Evolutionary conservation across 164 flowering plant species (phyloP).

Genomic region (Akebia trifoliata): DNA sequence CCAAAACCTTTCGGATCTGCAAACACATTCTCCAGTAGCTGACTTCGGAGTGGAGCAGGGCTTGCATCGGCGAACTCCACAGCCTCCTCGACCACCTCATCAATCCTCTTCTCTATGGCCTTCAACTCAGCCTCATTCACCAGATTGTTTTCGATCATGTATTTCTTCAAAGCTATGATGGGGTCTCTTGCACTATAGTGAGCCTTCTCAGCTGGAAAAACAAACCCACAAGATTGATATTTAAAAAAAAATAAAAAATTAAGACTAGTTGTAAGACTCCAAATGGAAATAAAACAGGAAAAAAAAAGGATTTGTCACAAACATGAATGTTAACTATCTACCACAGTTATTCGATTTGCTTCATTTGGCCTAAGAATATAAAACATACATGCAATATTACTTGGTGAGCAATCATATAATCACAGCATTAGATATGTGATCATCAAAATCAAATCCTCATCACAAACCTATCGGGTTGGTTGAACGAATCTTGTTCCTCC

Average conservation of each 20-base stretch:
- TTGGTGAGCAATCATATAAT: too few species aligned
- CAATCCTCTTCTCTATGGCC: conserved; percentile 79
- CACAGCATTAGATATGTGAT: too few species aligned
- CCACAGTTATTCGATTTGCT: too few species aligned
- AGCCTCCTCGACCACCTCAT: conserved; percentile 80
- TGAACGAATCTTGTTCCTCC: too few species aligned
- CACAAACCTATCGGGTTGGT: too few species aligned
- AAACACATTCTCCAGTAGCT: conserved; percentile 87
- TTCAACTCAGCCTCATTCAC: conserved; percentile 73
- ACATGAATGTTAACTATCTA: too few species aligned
- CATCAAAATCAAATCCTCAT: too few species aligned
- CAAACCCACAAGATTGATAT: background rate
- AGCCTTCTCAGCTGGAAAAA: conserved; percentile 83
- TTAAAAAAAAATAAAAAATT: background rate
- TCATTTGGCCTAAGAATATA: too few species aligned
- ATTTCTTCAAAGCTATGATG: conserved; percentile 75
- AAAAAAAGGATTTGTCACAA: too few species aligned
- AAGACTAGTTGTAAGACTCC: background rate
- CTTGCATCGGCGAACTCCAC: conserved; percentile 91
- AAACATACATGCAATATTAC: too few species aligned
- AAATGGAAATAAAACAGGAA: background rate
- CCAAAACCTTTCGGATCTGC: conserved; percentile 97
- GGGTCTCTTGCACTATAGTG: conserved; percentile 84
- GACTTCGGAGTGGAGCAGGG: conserved; percentile 67
- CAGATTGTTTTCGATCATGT: conserved; percentile 63